Evolutionary conservation across 2,329 filamentous ascomycete genomes (phyloP).

Genomic region (Didymosphaeria variabile): DNA sequence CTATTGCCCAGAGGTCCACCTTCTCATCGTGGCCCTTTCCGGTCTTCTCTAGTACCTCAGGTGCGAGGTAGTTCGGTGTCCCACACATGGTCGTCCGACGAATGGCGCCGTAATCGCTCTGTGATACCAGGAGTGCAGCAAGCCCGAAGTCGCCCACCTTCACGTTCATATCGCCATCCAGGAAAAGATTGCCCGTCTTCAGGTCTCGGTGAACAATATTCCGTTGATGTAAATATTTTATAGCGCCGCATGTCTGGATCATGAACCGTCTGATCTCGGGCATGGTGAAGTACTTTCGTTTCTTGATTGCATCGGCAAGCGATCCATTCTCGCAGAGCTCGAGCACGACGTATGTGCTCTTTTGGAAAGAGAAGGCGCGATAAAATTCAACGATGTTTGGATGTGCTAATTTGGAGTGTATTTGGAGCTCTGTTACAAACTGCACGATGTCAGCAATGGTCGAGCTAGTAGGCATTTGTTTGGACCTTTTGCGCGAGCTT

Average conservation of each 20-base stretch:
- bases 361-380: conserved; percentile 88
- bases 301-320: conserved; percentile 97
- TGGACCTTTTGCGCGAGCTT: conserved; percentile 85
- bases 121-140: conserved; percentile 88
- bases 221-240: conserved; percentile 96
- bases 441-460: conserved; percentile 47
- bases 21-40: conserved; percentile 96
- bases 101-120: conserved; percentile 82
- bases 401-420: conserved; percentile 97
- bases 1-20: conserved; percentile 97
- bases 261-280: conserved; percentile 94
- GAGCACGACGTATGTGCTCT: conserved; percentile 90
- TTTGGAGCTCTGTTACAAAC: conserved; percentile 87
- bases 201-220: conserved; percentile 96
- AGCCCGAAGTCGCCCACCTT: conserved; percentile 98
- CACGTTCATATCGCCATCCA: conserved; percentile 94
- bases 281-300: conserved; percentile 87
- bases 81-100: conserved; percentile 93
- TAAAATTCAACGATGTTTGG: conserved; percentile 96
- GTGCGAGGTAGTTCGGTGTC: conserved; percentile 97
- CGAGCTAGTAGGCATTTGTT: conserved; percentile 32
- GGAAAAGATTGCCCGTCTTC: conserved; percentile 97
- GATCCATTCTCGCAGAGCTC: conserved; percentile 96
- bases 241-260: conserved; percentile 92
- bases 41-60: conserved; percentile 92